Evolutionary conservation across 179 eudicot species (phyloP), one percentile per base, ranked within the genome.

Genomic region (Silene coronaria): DNA sequence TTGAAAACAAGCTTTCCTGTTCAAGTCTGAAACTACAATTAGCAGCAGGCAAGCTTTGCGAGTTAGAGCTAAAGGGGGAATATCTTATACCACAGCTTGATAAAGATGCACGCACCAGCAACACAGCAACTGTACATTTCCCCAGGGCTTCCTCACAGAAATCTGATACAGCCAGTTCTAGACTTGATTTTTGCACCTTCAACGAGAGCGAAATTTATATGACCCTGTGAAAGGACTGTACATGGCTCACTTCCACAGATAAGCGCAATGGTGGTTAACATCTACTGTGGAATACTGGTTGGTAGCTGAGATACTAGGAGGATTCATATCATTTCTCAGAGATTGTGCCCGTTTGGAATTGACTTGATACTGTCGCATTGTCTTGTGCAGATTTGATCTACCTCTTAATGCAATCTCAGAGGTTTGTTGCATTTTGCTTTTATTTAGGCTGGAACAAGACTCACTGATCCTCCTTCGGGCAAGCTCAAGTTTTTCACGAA

Each of bases 401-500:
- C 26, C 64, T 16, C 46, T 30, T 0, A 63, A 55, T 71, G 64
- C 27, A 27, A 55, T 55, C 28, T 26, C 28, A 27, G 22, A 71
- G 16, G 58, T 28, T 57, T 71, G 75, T 53, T 53, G 28, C 75
- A 71, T 71, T 16, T 55, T 72, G 27, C 64, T 10, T n/a, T 55
- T 24, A 24, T 62, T 57, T 28, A 28, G 65, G 10, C 30, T 19
- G 19, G 75, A 72, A 32, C 65, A 45, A 16, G 24, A 26, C 62
- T 72, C 46, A 7, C 2, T 10, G 30, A 72, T 27, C 45, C 83
- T 90, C 79, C 75, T 81, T 82, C 79, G 84, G 42, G 88, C 79
- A 59, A 51, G 76, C 42, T 79, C 79, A 28, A 94, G 77, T 66
- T 84, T 87, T 77, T 85, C 87, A 79, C 80, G 89, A 79, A 87